These are phyloP conservation scores for Soucietia sequanensis DNA, from an alignment of 805 yeast species.

Conservation along the genomic window DNA sequence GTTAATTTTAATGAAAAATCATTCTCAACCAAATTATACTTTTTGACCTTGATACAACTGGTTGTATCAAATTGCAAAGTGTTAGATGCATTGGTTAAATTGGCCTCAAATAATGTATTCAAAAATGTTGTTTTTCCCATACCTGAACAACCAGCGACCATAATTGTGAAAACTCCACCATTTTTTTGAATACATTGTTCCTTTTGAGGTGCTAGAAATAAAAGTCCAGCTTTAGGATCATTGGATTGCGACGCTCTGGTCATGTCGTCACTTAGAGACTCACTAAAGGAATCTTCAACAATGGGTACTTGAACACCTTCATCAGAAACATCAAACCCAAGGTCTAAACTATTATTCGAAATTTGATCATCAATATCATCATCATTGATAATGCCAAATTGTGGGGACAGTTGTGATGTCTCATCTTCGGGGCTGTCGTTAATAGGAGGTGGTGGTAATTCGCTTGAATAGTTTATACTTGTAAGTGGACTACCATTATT, in stretches of 20 bases:
- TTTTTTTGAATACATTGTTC: constrained; percentile 19
- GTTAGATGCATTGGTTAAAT: constrained; percentile 15
- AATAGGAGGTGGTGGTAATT: no score
- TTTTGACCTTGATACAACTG: constrained; percentile 29
- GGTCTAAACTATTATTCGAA: no score
- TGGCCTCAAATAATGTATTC: constrained; percentile 68
- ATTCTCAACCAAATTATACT: constrained; percentile 58
- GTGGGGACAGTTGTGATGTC: no score
- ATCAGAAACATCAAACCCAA: no score
- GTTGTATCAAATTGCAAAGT: no score
- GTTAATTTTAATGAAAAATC: constrained; percentile 58
- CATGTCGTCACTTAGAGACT: neutral
- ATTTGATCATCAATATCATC: no score
- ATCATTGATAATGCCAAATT: no score
- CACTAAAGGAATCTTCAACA: neutral
- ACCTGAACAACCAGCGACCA: constrained; percentile 38
- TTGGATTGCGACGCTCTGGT: no score
- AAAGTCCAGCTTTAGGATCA: constrained; percentile 19
- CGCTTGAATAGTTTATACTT: no score
- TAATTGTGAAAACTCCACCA: constrained; percentile 35
- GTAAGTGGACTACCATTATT: no score
- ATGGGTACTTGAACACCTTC: no score
- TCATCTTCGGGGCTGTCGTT: no score
- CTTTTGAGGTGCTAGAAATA: constrained; percentile 29
- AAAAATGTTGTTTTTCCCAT: constrained; percentile 73